Evolutionary conservation across 805 yeast species (phyloP), one percentile per base, ranked within the genome.

Genomic region (Hanseniaspora lachancei): DNA sequence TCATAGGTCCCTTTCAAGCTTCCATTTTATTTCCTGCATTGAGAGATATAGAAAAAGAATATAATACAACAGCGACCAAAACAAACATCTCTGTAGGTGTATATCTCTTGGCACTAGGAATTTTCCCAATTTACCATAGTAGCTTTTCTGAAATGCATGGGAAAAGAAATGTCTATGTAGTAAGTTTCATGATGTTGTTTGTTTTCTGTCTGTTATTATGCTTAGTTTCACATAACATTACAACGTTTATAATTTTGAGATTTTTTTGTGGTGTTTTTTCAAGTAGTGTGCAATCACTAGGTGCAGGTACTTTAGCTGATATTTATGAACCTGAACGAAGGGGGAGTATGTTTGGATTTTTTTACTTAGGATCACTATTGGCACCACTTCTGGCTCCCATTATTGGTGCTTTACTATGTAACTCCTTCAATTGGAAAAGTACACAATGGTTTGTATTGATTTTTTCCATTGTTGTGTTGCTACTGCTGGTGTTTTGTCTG

Each of bases 111-210:
- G 74, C 89, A 0, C 64, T 88, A 38, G 96, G 95, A 16, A 72
- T 88, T 1, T 80, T 86, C 62, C 95, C 96, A 2, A 64, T 88
- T 47, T 87, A 95, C 93, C 88, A 95, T 95, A 82, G 91, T 7
- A 78, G 83, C 10, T 76, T 85, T 57, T 80, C 89, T 42, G 95
- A 88, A 64, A 68, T 74, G 53, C 76, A 77, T 59, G 96, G 96
- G 1, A 73, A 95, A 60, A 70, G 96, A 55, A 74, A 81, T 2
- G 81, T 87, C 21, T 87, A 87, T 65, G 68, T 88, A 21, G 62
- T 81, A 4, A 83, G 91, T 12, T 88, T 85, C 64, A 58, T 74
- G 0, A 62, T 85, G 46, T 80, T 83, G 61, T 68, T 78, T 29
- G 82, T 77, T 6, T 87, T 87, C 62, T 76, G 82, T 24, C 74